Base-by-base conservation (phyloP, 257 asterid genomes). In the Cordia subcordata region DNA sequence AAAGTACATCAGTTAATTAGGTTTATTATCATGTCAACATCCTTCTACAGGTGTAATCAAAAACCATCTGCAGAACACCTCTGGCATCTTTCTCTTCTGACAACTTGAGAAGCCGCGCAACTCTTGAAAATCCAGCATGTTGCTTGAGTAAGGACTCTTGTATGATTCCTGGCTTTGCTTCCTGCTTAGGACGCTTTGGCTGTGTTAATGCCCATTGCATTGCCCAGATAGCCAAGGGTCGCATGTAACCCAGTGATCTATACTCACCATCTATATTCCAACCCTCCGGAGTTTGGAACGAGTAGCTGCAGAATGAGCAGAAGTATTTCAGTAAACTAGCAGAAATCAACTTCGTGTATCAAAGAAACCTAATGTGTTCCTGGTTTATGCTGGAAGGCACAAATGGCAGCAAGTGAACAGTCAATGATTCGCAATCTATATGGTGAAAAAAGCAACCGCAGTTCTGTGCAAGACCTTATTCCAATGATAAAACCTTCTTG, bases 201-300 rank as follows among this genome's bases (percentile, higher is more conserved):
- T 71, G 81, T 11, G 84, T 77, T 54, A 93, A 68, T 18, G 97
- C 96, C 96, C 97, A 93, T 57, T 93, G 99, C 97, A 93, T 93
- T 14, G 97, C 96, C 97, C 99, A 93, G 58, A 89, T 93, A 17
- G 92, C 91, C 62, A 93, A 68, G 11, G 99, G 97, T 0, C 97
- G 79, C 99, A 93, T 93, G 83, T 93, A 89, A 47, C 79, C 74
- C 4, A 89, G 81, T 22, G 97, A 79, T 49, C 99, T 74, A 45
- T 89, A 93, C 12, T 75, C 74, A 8, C 96, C 96, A 22, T 89
- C 88, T 21, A 79, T 13, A 77, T 72, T 79, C 94, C 96, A 89
- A 14, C 77, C 97, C 70, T 93, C 97, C 0, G 99, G 99, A 1
- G 90, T 86, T 76, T 89, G 99, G 74, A 93, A 93, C 49, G 86